Percentiles rank a stretch among this genome's conserved stretches.
Conservation (phyloP, 768 basidiomycete species). For the Hirschioporus abietinus region DNA sequence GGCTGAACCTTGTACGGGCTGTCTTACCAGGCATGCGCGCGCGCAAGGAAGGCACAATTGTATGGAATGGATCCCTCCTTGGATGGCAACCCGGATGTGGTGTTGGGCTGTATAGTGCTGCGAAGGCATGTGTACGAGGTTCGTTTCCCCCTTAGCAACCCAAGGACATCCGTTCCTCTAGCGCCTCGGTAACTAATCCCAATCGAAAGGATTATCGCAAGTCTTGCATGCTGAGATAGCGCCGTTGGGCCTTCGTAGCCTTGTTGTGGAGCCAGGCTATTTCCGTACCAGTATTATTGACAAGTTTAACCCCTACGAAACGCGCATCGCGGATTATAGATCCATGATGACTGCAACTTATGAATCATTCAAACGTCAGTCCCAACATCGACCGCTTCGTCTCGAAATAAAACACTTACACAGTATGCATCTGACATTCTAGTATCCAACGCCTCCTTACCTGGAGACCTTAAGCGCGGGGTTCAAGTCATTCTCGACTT, state of each 20-base stretch:
- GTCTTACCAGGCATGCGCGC: slow-evolving; percentile 45
- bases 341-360: slow-evolving; percentile 20
- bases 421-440: slow-evolving; percentile 14
- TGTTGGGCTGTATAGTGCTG: slow-evolving; percentile 30
- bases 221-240: slow-evolving; percentile 18
- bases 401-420: slow-evolving; percentile 16
- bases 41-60: slow-evolving; percentile 35
- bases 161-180: slow-evolving; percentile 16
- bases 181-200: slow-evolving; percentile 23
- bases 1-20: slow-evolving; percentile 37
- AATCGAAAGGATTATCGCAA: slow-evolving; percentile 17
- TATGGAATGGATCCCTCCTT: slow-evolving; percentile 36
- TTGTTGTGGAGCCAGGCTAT: slow-evolving; percentile 35
- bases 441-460: slow-evolving; percentile 24
- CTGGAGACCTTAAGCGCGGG: slow-evolving; percentile 30
- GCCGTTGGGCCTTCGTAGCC: slow-evolving; percentile 30
- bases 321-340: slow-evolving; percentile 46
- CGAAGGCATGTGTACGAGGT: slow-evolving; percentile 34
- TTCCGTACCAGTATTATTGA: slow-evolving; percentile 33
- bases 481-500: slow-evolving; percentile 21
- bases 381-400: background rate
- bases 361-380: slow-evolving; percentile 4
- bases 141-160: slow-evolving; percentile 8
- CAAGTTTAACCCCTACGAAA: slow-evolving; percentile 29
- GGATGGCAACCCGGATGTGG: slow-evolving; percentile 17